Percentiles rank a stretch among this genome's conserved stretches.
These are phyloP conservation scores for Dendryphion nanum DNA, from an alignment of 2,329 filamentous ascomycete species.

Conservation along the genomic window DNA sequence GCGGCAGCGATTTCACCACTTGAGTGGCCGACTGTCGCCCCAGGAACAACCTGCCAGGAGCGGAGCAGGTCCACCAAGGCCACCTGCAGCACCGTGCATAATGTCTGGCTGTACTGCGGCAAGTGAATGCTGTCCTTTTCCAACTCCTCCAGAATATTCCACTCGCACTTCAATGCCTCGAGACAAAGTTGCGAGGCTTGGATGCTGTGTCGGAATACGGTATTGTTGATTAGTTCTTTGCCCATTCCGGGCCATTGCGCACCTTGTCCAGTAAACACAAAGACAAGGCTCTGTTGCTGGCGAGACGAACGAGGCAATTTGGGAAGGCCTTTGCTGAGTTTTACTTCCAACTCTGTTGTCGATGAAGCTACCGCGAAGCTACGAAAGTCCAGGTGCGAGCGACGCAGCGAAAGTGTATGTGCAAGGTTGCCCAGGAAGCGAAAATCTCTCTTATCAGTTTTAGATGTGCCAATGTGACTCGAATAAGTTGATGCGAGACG, in stretches of 20 bases:
- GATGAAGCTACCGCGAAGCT: background rate
- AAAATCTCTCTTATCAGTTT: background rate
- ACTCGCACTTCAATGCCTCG: conserved; percentile 4
- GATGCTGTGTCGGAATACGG: conserved; percentile 4
- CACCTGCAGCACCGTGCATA: conserved; percentile 15
- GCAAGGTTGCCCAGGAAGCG: conserved; percentile 3
- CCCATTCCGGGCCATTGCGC: conserved; percentile 11
- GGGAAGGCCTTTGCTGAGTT: background rate
- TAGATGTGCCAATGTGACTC: background rate
- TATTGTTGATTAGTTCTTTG: conserved; percentile 3
- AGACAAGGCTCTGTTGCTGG: conserved; percentile 9
- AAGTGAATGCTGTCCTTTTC: conserved; percentile 1
- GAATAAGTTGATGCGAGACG: background rate
- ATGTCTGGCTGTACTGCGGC: conserved; percentile 8
- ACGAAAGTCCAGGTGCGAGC: conserved; percentile 5
- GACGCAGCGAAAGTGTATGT: conserved; percentile 2
- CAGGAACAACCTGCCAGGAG: conserved; percentile 9
- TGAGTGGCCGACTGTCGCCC: conserved; percentile 14
- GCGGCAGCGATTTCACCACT: conserved; percentile 18
- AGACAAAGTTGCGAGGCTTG: conserved; percentile 3
- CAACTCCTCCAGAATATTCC: background rate
- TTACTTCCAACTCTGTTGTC: background rate
- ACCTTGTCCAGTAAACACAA: conserved; percentile 12
- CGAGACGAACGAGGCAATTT: background rate
- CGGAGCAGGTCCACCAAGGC: conserved; percentile 12